phyloP scores from a whole-genome alignment of 2,329 filamentous ascomycete genomes.

The Monascus ruber region DNA sequence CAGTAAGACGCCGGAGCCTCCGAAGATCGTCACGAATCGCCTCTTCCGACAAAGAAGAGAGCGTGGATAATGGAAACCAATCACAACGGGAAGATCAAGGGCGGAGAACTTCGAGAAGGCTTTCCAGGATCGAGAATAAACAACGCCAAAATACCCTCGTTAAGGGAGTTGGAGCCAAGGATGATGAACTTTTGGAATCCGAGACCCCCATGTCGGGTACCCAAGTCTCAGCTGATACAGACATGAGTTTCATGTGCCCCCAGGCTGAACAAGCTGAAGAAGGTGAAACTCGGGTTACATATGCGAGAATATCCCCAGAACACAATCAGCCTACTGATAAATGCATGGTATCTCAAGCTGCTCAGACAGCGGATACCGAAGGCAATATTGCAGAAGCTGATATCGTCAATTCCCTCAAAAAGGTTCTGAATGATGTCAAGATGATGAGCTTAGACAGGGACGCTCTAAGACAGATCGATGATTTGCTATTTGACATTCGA shows the following conservation, averaged over 20 bases:
- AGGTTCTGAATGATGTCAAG: constrained; percentile 49
- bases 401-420: constrained; percentile 45
- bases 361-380: constrained; percentile 7
- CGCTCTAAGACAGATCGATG: constrained; percentile 61
- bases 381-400: constrained; percentile 14
- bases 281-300: constrained; percentile 3
- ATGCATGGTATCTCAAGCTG: constrained; percentile 3
- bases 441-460: constrained; percentile 49
- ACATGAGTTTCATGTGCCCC: constrained; percentile 6
- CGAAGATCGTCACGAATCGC: too few species aligned
- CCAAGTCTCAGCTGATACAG: constrained; percentile 5
- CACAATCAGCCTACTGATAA: background rate
- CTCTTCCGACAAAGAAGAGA: too few species aligned
- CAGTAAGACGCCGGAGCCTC: too few species aligned
- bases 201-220: background rate
- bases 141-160: background rate
- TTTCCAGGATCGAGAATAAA: background rate
- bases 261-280: constrained; percentile 1
- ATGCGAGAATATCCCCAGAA: constrained; percentile 1
- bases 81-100: too few species aligned
- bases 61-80: too few species aligned
- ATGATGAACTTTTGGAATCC: background rate
- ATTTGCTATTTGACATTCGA: constrained; percentile 69
- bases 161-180: background rate
- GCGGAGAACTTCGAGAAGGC: too few species aligned